Percentiles rank a stretch among this genome's conserved stretches.
phyloP scores from a whole-genome alignment of 768 basidiomycete genomes.

The Hebeloma cylindrosporum region DNA sequence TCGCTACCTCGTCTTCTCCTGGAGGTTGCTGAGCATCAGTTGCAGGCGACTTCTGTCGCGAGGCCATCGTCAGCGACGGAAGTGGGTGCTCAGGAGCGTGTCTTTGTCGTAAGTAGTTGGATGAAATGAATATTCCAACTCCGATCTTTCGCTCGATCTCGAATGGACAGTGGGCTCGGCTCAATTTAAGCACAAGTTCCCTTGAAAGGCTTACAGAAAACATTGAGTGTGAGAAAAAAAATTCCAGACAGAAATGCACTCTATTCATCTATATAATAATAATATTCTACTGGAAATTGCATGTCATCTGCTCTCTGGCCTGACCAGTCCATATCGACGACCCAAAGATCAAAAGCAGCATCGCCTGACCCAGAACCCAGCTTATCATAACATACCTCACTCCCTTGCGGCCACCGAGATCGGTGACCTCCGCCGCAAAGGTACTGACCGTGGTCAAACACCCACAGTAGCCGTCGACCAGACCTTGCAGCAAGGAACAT shows the following conservation, averaged over 20 bases:
- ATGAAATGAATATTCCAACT: conserved; percentile 32
- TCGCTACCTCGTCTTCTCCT: conserved; percentile 63
- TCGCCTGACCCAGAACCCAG: conserved; percentile 65
- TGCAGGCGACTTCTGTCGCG: conserved; percentile 35
- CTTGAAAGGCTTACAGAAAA: not conserved
- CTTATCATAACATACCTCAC: conserved; percentile 71
- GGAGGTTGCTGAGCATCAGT: conserved; percentile 52
- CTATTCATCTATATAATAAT: conserved; percentile 1
- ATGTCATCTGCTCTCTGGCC: conserved; percentile 46
- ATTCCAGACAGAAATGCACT: too few relatives aligned
- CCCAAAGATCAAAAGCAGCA: conserved; percentile 74
- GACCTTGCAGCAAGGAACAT: conserved; percentile 77
- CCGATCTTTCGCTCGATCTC: conserved; percentile 32
- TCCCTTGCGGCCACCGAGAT: conserved; percentile 55
- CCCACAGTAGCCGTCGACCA: conserved; percentile 92
- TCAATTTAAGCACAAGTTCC: too few relatives aligned
- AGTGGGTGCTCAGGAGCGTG: conserved; percentile 15
- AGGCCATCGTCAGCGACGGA: conserved; percentile 33
- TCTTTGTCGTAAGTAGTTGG: conserved; percentile 15
- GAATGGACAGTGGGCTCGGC: too few relatives aligned
- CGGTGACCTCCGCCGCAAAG: conserved; percentile 77
- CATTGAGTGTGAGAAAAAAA: too few relatives aligned
- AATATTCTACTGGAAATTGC: conserved; percentile 39
- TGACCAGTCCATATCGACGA: conserved; percentile 53
- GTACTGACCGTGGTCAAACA: conserved; percentile 94